Evolutionary conservation across 176 grass and related monocot genomes (phyloP).

Genomic region (Bonia amplexicaulis): DNA sequence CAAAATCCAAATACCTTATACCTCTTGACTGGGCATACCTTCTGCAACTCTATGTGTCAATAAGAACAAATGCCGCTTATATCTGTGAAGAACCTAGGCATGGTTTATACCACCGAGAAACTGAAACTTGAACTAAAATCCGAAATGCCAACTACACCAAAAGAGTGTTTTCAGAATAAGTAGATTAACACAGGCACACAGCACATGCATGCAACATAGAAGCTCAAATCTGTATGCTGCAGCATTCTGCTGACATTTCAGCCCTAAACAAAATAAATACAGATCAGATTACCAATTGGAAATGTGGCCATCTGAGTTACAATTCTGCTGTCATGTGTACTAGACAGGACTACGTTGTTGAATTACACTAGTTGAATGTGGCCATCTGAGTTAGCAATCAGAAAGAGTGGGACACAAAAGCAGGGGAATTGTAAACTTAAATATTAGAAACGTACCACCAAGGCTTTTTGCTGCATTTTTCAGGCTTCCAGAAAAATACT

Average conservation of each 20-base stretch:
- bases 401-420: not conserved
- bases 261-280: not conserved
- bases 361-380: not conserved
- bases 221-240: not conserved
- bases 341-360: not conserved
- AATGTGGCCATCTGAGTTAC: too few species aligned
- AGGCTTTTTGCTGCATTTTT: slow-evolving; percentile 94
- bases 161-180: not conserved
- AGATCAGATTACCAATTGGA: not conserved
- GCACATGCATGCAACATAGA: slow-evolving; percentile 7
- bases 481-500: slow-evolving; percentile 88
- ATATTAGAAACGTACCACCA: slow-evolving; percentile 57
- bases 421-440: slow-evolving; percentile 7
- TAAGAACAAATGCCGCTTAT: not conserved
- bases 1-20: not conserved
- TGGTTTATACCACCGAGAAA: not conserved
- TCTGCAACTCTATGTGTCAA: not conserved
- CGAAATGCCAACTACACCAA: not conserved
- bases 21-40: not conserved
- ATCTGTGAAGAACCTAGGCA: not conserved
- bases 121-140: slow-evolving; percentile 8
- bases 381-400: slow-evolving; percentile 1
- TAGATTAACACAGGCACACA: not conserved
- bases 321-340: not conserved
- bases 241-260: not conserved